These are phyloP conservation scores for Stropharia rugosoannulata DNA, from an alignment of 768 basidiomycete genomes.

Conservation along the genomic window DNA sequence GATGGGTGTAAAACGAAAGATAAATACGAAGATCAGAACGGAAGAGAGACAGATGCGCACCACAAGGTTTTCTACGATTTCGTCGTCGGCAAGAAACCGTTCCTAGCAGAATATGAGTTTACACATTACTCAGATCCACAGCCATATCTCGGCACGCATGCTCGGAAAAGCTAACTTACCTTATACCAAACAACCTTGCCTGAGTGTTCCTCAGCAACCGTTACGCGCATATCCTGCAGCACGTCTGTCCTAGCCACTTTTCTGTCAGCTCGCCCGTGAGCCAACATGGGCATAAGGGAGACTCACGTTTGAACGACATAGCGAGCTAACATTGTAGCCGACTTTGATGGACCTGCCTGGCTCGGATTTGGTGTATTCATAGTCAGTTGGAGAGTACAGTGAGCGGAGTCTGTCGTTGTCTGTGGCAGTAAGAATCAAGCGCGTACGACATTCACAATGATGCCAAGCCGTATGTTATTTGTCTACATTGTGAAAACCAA, in stretches of 20 bases:
- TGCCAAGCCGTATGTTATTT: too few species aligned
- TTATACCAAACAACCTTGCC: constrained; percentile 72
- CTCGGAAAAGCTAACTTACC: constrained; percentile 30
- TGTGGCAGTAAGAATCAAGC: too few species aligned
- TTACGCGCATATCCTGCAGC: constrained; percentile 64
- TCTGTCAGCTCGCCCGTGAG: neutral
- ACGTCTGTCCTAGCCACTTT: constrained; percentile 61
- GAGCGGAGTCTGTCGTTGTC: too few species aligned
- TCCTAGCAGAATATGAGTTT: constrained; percentile 48
- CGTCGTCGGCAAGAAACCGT: constrained; percentile 67
- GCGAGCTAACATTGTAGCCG: constrained; percentile 13
- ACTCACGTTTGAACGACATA: constrained; percentile 34
- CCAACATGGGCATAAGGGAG: neutral
- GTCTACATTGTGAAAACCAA: too few species aligned
- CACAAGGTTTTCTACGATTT: constrained; percentile 74
- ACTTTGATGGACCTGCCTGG: constrained; percentile 15
- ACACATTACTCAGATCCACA: neutral
- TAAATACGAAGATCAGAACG: neutral
- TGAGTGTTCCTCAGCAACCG: constrained; percentile 57
- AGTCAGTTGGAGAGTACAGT: too few species aligned
- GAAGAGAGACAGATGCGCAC: constrained; percentile 38
- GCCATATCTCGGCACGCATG: neutral
- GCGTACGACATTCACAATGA: too few species aligned
- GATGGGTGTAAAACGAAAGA: neutral
- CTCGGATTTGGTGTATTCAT: neutral